These are phyloP conservation scores for Podospora comata DNA, from an alignment of 495 filamentous ascomycete species.

Conservation along the genomic window DNA sequence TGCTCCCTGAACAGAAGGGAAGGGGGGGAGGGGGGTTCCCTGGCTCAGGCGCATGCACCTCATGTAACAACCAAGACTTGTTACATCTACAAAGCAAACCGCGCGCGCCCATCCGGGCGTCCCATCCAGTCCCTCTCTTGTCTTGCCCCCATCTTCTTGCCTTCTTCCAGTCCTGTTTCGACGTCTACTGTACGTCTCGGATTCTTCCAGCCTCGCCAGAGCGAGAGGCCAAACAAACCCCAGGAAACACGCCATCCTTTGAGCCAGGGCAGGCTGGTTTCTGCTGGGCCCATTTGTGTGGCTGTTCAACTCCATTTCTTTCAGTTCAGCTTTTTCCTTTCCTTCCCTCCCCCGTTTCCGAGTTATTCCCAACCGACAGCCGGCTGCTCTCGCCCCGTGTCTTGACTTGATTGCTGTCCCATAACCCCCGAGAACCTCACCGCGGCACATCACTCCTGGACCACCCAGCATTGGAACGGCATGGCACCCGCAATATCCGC, in stretches of 20 bases:
- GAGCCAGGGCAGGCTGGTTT: constrained; percentile 18
- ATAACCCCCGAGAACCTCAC: constrained; percentile 11
- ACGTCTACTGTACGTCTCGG: constrained; percentile 27
- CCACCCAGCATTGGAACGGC: constrained; percentile 30
- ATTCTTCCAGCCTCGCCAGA: constrained; percentile 8
- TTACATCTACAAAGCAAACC: constrained; percentile 6
- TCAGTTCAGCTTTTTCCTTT: background rate
- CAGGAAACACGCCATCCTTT: constrained; percentile 18
- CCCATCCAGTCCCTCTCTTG: constrained; percentile 8
- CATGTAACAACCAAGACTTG: constrained; percentile 24
- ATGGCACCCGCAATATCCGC: constrained; percentile 43
- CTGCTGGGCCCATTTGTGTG: constrained; percentile 12
- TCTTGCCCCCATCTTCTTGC: constrained; percentile 2
- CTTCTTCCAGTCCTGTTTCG: constrained; percentile 8
- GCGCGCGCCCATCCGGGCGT: constrained; percentile 13
- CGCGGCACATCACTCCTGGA: constrained; percentile 19
- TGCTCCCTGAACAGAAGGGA: constrained; percentile 4
- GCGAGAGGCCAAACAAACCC: constrained; percentile 6
- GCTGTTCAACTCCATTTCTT: constrained; percentile 10
- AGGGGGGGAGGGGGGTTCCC: constrained; percentile 13
- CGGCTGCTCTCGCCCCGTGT: constrained; percentile 4
- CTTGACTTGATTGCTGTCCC: constrained; percentile 8
- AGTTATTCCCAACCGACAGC: constrained; percentile 6
- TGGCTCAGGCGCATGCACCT: background rate
- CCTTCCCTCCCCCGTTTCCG: constrained; percentile 8